These are phyloP conservation scores for Fraxinus americana DNA, from an alignment of 257 asterid genomes.

Conservation along the genomic window DNA sequence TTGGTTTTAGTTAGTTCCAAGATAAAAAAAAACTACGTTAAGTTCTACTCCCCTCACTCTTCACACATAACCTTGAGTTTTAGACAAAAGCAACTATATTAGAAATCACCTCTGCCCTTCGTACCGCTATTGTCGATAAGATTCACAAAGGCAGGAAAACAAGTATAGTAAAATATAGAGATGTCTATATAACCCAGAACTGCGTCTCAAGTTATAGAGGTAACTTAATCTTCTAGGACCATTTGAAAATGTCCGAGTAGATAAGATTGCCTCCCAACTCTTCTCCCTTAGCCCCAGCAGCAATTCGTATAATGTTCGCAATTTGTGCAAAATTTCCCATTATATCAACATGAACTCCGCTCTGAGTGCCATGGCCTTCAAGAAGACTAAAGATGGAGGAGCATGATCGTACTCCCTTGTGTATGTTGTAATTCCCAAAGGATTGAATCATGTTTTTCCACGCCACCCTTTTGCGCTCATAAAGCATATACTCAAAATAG, in stretches of 20 bases:
- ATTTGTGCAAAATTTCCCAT: conserved; percentile 86
- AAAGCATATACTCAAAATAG: conserved; percentile 75
- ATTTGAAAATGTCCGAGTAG: conserved; percentile 67
- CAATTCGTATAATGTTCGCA: conserved; percentile 73
- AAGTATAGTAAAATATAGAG: not conserved
- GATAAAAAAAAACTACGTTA: too few species aligned
- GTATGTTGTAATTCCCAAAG: conserved; percentile 63
- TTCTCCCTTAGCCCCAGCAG: conserved; percentile 72
- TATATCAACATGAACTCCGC: conserved; percentile 87
- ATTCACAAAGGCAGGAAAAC: not conserved
- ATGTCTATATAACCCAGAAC: not conserved
- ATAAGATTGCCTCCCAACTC: conserved; percentile 80
- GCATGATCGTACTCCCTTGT: conserved; percentile 76
- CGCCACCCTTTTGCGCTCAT: conserved; percentile 93
- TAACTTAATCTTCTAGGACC: conserved; percentile 72
- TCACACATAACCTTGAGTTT: too few species aligned
- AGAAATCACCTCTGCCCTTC: not conserved
- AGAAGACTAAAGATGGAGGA: conserved; percentile 73
- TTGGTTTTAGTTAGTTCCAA: too few species aligned
- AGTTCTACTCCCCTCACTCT: too few species aligned
- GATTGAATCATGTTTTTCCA: conserved; percentile 80
- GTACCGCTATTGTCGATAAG: not conserved
- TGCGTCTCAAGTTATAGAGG: conserved; percentile 35
- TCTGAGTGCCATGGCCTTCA: conserved; percentile 90
- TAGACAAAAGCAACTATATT: too few species aligned